These are phyloP conservation scores for Acorus calamus DNA, from an alignment of 106 monocot species.

Conservation along the genomic window DNA sequence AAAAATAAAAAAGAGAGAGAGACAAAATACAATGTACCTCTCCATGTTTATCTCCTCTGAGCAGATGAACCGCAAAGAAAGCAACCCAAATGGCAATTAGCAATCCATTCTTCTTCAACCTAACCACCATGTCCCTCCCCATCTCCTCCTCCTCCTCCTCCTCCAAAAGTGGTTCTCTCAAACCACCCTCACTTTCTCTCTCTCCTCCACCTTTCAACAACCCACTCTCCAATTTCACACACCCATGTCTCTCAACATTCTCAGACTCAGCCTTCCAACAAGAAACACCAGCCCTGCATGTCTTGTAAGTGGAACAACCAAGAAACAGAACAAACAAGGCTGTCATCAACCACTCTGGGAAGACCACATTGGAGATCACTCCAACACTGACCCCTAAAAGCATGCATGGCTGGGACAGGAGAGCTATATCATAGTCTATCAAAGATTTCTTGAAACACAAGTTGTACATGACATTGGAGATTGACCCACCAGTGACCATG, in stretches of 20 bases:
- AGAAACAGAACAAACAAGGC: constrained; percentile 44
- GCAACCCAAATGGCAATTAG: constrained; percentile 53
- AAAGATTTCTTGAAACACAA: constrained; percentile 13
- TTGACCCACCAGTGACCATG: constrained; percentile 68
- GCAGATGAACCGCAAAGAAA: constrained; percentile 54
- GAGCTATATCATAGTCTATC: constrained; percentile 56
- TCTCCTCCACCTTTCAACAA: background rate
- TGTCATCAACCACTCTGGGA: constrained; percentile 80
- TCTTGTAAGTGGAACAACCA: constrained; percentile 47
- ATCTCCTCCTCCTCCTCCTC: background rate
- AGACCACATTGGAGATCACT: constrained; percentile 59
- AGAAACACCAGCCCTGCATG: constrained; percentile 32
- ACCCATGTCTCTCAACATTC: background rate
- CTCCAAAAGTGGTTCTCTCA: constrained; percentile 24
- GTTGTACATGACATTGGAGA: constrained; percentile 54
- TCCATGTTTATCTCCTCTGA: constrained; percentile 36
- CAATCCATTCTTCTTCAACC: constrained; percentile 40
- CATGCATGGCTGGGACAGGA: constrained; percentile 70
- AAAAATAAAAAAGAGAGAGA: constrained; percentile 5
- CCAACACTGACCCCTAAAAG: constrained; percentile 71
- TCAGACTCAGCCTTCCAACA: constrained; percentile 54
- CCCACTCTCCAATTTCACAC: background rate
- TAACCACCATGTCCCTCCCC: background rate
- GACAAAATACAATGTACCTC: constrained; percentile 23
- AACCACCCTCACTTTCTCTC: constrained; percentile 1